Percentiles rank a stretch among this genome's conserved stretches.
Evolutionary conservation across 306 rosid species (phyloP).

Genomic region (Rosa chinensis): DNA sequence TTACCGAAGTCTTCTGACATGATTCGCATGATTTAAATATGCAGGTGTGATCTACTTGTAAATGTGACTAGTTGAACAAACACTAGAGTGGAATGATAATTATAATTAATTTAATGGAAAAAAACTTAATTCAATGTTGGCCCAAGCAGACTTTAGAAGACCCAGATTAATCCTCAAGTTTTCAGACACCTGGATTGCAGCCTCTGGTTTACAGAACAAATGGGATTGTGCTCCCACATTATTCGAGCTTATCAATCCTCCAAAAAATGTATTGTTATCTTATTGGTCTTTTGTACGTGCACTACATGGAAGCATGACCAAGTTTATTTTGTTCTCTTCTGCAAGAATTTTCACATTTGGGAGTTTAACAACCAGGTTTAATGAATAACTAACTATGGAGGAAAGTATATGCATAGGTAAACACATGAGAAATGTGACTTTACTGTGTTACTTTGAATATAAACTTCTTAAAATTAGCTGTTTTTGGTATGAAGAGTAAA

Average conservation of each 20-base stretch:
- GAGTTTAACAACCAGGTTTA: not conserved
- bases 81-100: not conserved
- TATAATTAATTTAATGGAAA: not conserved
- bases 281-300: slow-evolving; percentile 4
- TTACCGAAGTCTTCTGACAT: not conserved
- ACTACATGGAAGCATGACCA: slow-evolving; percentile 9
- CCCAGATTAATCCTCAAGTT: slow-evolving; percentile 3
- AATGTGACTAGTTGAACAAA: not conserved
- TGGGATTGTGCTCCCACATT: slow-evolving; percentile 3
- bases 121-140: slow-evolving; percentile 15
- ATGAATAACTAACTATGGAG: not conserved
- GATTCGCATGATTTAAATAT: not conserved
- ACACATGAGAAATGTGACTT: not conserved
- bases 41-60: not conserved
- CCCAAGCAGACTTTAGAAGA: slow-evolving; percentile 5
- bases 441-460: not conserved
- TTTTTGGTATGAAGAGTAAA: not conserved
- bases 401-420: not conserved
- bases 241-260: slow-evolving; percentile 30
- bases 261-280: slow-evolving; percentile 11
- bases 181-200: slow-evolving; percentile 27
- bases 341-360: not conserved
- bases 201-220: not conserved
- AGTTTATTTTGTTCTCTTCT: slow-evolving; percentile 11
- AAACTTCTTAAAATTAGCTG: not conserved